Evolutionary conservation across 1,284 basidiomycete genomes (phyloP).

Genomic region (Hortiboletus rubellus): DNA sequence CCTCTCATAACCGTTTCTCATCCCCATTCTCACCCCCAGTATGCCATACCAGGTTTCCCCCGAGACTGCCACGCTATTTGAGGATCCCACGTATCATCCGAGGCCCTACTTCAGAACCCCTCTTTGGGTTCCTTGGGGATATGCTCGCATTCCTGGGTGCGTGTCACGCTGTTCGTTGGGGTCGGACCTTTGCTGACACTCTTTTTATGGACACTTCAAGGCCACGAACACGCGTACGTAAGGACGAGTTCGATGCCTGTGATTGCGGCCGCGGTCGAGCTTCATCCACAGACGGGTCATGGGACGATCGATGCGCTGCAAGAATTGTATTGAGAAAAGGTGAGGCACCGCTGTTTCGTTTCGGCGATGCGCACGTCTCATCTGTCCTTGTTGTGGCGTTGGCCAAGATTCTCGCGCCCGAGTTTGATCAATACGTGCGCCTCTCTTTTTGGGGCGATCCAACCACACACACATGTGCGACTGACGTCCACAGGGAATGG

Average conservation of each 20-base stretch:
- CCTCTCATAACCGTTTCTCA: no score
- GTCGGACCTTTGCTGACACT: no score
- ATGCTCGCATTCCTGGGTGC: constrained; percentile 74
- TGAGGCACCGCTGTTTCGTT: constrained; percentile 23
- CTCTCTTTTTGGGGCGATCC: neutral
- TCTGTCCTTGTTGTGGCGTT: constrained; percentile 21
- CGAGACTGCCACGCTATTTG: no score
- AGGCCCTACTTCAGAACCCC: no score
- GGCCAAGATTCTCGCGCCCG: constrained; percentile 86
- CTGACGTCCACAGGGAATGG: constrained; percentile 71
- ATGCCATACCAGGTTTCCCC: no score
- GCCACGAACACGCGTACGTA: constrained; percentile 82
- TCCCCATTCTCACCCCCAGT: no score
- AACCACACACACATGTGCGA: no score
- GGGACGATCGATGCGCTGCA: constrained; percentile 54
- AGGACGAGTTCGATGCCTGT: constrained; percentile 73
- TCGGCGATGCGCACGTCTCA: neutral
- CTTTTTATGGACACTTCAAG: constrained; percentile 24
- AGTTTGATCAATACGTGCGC: constrained; percentile 86
- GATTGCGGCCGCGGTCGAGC: constrained; percentile 76
- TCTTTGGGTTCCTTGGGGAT: constrained; percentile 52
- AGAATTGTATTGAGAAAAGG: constrained; percentile 83
- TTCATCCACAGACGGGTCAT: constrained; percentile 69
- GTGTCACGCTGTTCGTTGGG: neutral
- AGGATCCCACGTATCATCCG: no score